phyloP scores from a whole-genome alignment of 768 basidiomycete species.

The Pilatotrama ljubarskyi region DNA sequence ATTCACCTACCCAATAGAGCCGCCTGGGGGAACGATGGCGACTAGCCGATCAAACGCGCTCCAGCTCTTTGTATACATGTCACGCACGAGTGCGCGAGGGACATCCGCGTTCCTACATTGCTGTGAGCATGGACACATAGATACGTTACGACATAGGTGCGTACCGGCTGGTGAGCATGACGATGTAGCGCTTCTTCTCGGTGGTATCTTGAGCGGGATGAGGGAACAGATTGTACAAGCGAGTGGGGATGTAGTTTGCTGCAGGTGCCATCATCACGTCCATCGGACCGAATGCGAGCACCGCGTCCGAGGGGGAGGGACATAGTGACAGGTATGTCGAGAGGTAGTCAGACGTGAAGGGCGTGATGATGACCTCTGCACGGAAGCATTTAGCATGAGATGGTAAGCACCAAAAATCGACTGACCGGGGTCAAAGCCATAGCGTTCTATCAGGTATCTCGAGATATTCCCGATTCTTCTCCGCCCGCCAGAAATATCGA shows the following conservation, averaged over 20 bases:
- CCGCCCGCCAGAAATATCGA: constrained; percentile 65
- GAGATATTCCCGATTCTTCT: constrained; percentile 66
- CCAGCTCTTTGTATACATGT: constrained; percentile 94
- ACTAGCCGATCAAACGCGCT: constrained; percentile 88
- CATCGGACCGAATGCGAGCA: constrained; percentile 80
- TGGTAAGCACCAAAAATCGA: not conserved
- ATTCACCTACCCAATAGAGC: constrained; percentile 74
- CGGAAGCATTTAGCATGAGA: not conserved
- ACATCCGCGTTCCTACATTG: constrained; percentile 74
- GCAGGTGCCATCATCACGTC: constrained; percentile 77
- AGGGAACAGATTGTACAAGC: constrained; percentile 72
- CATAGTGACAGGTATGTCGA: constrained; percentile 76
- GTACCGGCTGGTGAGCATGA: constrained; percentile 70
- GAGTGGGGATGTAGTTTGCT: constrained; percentile 70
- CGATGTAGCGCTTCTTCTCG: constrained; percentile 75
- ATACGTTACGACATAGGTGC: not conserved
- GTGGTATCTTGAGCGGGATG: constrained; percentile 79
- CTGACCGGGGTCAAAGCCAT: constrained; percentile 75
- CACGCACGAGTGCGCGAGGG: constrained; percentile 79
- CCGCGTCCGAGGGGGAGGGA: constrained; percentile 70
- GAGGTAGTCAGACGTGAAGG: constrained; percentile 78
- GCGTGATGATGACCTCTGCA: constrained; percentile 67
- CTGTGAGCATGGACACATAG: not conserved
- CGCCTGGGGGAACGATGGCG: constrained; percentile 87
- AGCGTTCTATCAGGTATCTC: constrained; percentile 76